Base-by-base conservation (phyloP, 1,284 basidiomycete genomes). In the Ustilago loliicola region DNA sequence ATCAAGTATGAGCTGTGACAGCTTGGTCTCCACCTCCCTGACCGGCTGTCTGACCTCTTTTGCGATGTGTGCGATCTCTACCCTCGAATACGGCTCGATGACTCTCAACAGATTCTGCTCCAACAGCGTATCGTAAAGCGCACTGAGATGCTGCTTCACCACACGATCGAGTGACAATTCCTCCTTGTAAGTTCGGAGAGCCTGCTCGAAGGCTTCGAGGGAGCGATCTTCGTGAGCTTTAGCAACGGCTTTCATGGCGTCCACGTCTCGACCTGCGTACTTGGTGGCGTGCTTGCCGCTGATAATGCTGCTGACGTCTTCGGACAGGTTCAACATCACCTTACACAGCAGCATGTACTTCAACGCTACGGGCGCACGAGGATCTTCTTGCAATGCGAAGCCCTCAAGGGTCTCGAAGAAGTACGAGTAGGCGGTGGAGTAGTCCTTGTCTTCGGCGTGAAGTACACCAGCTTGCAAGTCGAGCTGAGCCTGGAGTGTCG, bases 331-430 rank as follows among this genome's bases (percentile, higher is more conserved):
- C 81, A 98, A 89, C 96, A 99, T 99, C 85, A 98, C 93, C 87
- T 98, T 98, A 88, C 96, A 98, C 54, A 98, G 88, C 15, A 98
- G 89, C 95, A 98, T 97, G 88, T 98, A 98, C 88, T 98, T 98
- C 77, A 99, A 89, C 11, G 95, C 94, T 3, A 90, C 90, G n/a
- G 96, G 89, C 0, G 95, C 91, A 80, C 79, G 88, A 27, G 87
- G 78, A 68, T 90, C 88, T 56, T 90, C 89, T 32, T 89, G 87
- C 40, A 88, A 85, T 2, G 93, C 91, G 73, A 94, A 92, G 1
- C 94, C 95, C 82, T 99, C 96, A 78, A 98, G 96, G 2, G 95
- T 93, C 87, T 99, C 96, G 81, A 94, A 96, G 88, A 98, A 98
- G 89, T 99, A 99, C 0, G 94, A 96, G 87, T 98, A 98, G 15